A percentile compares a stretch with the other conserved stretches of the same genome.
These are phyloP conservation scores for Calonectria leucothoes DNA, from an alignment of 2,329 filamentous ascomycete species.

Conservation along the genomic window DNA sequence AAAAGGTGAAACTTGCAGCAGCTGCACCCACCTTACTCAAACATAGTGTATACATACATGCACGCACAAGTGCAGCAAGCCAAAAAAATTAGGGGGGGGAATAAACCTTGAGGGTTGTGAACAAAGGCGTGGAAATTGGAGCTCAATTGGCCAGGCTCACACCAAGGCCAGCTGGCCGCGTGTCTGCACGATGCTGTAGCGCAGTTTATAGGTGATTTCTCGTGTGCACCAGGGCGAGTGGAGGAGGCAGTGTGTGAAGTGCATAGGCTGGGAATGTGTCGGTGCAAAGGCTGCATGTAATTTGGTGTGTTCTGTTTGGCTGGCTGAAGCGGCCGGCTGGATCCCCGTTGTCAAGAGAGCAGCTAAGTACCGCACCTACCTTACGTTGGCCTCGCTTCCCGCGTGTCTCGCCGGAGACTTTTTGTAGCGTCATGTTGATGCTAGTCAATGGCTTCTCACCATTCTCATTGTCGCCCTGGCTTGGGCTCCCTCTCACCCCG, in stretches of 20 bases:
- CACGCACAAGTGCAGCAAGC: constrained; percentile 9
- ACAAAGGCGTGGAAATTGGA: neutral
- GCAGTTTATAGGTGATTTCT: constrained; percentile 10
- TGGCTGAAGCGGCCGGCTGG: constrained; percentile 1
- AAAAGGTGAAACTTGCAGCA: constrained; percentile 1
- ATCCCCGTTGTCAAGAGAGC: constrained; percentile 2
- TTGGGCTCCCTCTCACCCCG: constrained; percentile 9
- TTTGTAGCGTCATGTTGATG: constrained; percentile 16
- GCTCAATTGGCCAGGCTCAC: constrained; percentile 8
- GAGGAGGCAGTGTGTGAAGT: constrained; percentile 4
- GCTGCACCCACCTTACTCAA: constrained; percentile 7
- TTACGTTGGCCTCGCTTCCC: constrained; percentile 12
- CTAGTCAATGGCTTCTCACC: constrained; percentile 9
- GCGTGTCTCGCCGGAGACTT: constrained; percentile 16
- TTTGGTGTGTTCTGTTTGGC: constrained; percentile 18
- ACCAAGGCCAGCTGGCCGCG: constrained; percentile 23
- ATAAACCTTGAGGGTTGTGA: constrained; percentile 11
- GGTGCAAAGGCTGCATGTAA: constrained; percentile 20
- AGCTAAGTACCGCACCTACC: constrained; percentile 2
- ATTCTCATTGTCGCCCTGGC: neutral
- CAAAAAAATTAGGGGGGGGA: constrained; percentile 13
- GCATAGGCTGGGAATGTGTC: constrained; percentile 5
- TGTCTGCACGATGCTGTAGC: constrained; percentile 19
- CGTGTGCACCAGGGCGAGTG: constrained; percentile 18
- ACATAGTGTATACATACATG: constrained; percentile 11